Percentiles rank a stretch among this genome's conserved stretches.
phyloP scores from a whole-genome alignment of 495 filamentous ascomycete species.

The Penicillium tannophilum region DNA sequence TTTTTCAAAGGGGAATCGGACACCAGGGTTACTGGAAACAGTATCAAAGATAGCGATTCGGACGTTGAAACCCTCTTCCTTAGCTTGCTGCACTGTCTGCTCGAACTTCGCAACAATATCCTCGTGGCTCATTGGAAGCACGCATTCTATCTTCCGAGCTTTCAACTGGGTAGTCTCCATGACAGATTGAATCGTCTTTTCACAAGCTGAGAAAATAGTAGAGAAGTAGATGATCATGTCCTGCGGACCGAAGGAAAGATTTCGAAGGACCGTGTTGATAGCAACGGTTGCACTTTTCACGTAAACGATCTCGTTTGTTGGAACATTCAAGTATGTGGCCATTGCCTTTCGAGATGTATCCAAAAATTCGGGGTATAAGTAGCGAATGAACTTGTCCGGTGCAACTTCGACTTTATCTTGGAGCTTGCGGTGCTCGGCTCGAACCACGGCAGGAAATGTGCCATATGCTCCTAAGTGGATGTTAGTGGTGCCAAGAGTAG shows the following conservation, averaged over 20 bases:
- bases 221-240: neutral
- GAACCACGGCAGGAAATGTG: neutral
- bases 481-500: neutral
- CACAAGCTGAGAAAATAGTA: neutral
- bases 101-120: neutral
- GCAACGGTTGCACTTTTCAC: neutral
- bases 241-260: neutral
- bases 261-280: neutral
- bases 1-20: conserved; percentile 69
- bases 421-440: neutral
- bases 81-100: neutral
- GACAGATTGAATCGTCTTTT: neutral
- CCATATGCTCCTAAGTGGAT: neutral
- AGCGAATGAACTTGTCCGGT: neutral
- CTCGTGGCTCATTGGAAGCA: neutral
- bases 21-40: conserved; percentile 66
- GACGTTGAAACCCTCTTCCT: neutral
- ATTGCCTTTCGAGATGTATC: neutral
- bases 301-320: neutral
- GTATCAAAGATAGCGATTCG: conserved; percentile 72
- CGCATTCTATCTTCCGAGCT: neutral
- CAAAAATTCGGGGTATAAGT: neutral
- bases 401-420: neutral
- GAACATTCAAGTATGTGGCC: neutral
- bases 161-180: neutral